Conservation (phyloP, 257 asterid species). For the Solanum gandarillasii region DNA sequence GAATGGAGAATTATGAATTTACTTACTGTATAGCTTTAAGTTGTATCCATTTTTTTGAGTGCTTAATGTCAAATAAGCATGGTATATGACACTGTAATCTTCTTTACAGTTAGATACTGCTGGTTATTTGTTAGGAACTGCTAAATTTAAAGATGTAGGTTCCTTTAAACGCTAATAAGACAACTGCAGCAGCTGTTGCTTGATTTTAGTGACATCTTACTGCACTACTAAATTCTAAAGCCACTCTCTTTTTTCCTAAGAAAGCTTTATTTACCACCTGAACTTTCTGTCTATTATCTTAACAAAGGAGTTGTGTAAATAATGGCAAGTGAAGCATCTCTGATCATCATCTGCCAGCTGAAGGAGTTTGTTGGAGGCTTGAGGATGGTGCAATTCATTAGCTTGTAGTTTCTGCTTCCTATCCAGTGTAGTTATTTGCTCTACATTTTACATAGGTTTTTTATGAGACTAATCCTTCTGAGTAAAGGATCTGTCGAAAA, state of each 20-base stretch:
- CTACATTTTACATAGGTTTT: not conserved
- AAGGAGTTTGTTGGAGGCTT: not conserved
- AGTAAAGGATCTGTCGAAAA: not conserved
- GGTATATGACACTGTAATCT: not conserved
- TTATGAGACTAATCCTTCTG: not conserved
- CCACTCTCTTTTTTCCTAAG: not conserved
- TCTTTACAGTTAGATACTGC: not conserved
- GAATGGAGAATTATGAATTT: constrained; percentile 1
- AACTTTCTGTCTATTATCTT: not conserved
- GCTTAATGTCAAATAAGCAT: not conserved
- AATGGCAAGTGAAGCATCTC: not conserved
- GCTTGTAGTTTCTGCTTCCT: not conserved
- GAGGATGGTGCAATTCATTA: not conserved
- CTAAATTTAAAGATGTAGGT: not conserved
- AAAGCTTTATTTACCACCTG: not conserved
- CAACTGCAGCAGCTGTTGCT: not conserved
- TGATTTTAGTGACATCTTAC: not conserved
- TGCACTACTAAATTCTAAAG: not conserved
- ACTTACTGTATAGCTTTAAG: not conserved
- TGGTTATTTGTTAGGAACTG: not conserved
- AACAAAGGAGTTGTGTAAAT: not conserved
- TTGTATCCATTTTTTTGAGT: not conserved
- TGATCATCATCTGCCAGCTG: not conserved
- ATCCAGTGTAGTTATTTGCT: not conserved
- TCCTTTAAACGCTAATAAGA: not conserved